Percentiles rank a stretch among this genome's conserved stretches.
These are phyloP conservation scores for Nemania bipapillata DNA, from an alignment of 2,329 filamentous ascomycete species.

Conservation along the genomic window DNA sequence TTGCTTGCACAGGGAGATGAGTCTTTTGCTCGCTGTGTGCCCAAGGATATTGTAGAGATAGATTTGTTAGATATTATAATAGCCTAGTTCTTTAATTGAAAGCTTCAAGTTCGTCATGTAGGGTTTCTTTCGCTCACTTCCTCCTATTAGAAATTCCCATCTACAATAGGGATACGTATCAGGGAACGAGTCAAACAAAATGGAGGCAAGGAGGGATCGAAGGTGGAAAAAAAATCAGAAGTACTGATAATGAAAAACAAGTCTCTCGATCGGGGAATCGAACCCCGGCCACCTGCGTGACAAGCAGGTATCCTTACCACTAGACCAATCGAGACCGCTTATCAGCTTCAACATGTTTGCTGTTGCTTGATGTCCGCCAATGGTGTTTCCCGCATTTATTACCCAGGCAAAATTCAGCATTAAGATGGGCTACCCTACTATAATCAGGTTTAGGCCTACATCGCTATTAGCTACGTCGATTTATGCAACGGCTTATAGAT, in stretches of 20 bases:
- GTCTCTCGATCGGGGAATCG: constrained; percentile 51
- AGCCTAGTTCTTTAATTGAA: constrained; percentile 17
- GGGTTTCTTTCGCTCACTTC: neutral
- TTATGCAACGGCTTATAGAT: too few relatives aligned
- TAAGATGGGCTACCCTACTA: too few relatives aligned
- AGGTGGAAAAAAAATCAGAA: neutral
- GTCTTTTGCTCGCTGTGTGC: neutral
- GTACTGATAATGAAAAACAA: too few relatives aligned
- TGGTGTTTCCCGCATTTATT: neutral
- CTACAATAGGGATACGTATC: too few relatives aligned
- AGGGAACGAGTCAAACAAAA: neutral
- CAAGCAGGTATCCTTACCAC: constrained; percentile 42
- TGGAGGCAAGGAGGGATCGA: neutral
- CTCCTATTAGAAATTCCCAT: too few relatives aligned
- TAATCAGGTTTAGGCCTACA: too few relatives aligned
- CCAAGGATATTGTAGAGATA: constrained; percentile 12
- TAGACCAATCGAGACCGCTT: constrained; percentile 38
- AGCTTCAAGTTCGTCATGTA: neutral
- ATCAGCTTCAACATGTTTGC: neutral
- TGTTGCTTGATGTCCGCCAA: neutral
- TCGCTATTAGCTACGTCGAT: too few relatives aligned
- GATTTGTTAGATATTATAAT: constrained; percentile 29
- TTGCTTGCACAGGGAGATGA: neutral
- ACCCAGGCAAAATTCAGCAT: neutral
- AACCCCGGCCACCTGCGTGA: constrained; percentile 51